Evolutionary conservation across 2,329 filamentous ascomycete genomes (phyloP).

Genomic region (Daldinia sp.): DNA sequence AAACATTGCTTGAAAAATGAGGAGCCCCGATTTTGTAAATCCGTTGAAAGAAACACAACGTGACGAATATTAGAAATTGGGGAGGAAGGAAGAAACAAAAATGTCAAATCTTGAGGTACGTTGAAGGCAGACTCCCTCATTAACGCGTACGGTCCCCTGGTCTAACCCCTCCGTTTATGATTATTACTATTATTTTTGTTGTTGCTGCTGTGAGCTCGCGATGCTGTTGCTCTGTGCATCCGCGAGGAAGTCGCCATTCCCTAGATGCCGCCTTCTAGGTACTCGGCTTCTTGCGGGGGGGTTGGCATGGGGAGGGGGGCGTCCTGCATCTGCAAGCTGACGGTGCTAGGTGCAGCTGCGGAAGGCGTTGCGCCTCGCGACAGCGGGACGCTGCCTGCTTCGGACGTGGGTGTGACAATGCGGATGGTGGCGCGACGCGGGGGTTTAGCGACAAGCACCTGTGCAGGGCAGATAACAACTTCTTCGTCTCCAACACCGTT

Average conservation of each 20-base stretch:
- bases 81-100: neutral
- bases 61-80: neutral
- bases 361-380: slow-evolving; percentile 49
- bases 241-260: slow-evolving; percentile 19
- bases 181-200: slow-evolving; percentile 15
- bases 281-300: slow-evolving; percentile 33
- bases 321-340: slow-evolving; percentile 45
- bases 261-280: slow-evolving; percentile 31
- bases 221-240: neutral
- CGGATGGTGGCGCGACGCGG: slow-evolving; percentile 52
- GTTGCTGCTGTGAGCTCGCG: slow-evolving; percentile 1
- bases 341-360: slow-evolving; percentile 39
- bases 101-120: neutral
- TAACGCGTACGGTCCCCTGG: slow-evolving; percentile 12
- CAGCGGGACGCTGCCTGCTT: slow-evolving; percentile 60
- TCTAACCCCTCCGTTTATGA: slow-evolving; percentile 7
- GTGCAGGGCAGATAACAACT: slow-evolving; percentile 93
- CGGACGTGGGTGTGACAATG: slow-evolving; percentile 63
- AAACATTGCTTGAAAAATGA: neutral
- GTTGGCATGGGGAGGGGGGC: slow-evolving; percentile 35
- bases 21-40: slow-evolving; percentile 6
- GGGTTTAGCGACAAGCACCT: slow-evolving; percentile 81
- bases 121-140: slow-evolving; percentile 13
- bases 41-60: slow-evolving; percentile 4
- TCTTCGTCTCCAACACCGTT: slow-evolving; percentile 89